Base-by-base conservation (phyloP, 2,329 filamentous ascomycete species). In the Colletotrichum horii region DNA sequence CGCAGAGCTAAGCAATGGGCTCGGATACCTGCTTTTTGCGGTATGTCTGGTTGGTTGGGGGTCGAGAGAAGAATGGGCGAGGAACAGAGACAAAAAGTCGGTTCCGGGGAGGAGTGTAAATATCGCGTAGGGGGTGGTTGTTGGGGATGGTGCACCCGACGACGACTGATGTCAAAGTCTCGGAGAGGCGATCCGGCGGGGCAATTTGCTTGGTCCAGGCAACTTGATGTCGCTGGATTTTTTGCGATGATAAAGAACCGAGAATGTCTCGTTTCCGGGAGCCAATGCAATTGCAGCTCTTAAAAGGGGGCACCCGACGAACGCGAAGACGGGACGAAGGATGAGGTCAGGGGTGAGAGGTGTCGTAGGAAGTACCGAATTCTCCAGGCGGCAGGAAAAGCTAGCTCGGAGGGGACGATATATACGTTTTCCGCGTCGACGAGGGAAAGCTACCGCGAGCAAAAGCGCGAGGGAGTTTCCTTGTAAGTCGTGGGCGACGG, bases 21-120 rank as follows among this genome's bases (percentile, higher is more conserved):
- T 75, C 74, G 55, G 71, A 71, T 67, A 56, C 36, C 74, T 76
- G 74, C 71, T 75, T 71, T 26, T 61, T 64, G 66, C 48, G 48
- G 61, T 22, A 73, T 66, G 15, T 61, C 38, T 36, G 69, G 61
- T 64, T 55, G 64, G 48, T 65, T 28, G 58, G 72, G 48, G 58
- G 32, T 52, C 43, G 43, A 52, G 43, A 32, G 26, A 32, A 30
- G 58, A 69, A 60, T 61, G 32, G 66, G 32, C 52, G 52, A 67
- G 32, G 52, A 60, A 69, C 32, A 72, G 62, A 75, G 70, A 75
- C 62, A 68, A 34, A 15, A 56, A 19, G 56, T 62, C 74, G 58
- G 26, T 73, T 73, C 70, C 74, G 24, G 65, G 73, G 58, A 66
- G 72, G 72, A 76, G 74, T 76, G 74, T n/a, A 68, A 48, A 65